Base-by-base conservation (phyloP, 345 rosid genomes). In the Heritiera fomes region DNA sequence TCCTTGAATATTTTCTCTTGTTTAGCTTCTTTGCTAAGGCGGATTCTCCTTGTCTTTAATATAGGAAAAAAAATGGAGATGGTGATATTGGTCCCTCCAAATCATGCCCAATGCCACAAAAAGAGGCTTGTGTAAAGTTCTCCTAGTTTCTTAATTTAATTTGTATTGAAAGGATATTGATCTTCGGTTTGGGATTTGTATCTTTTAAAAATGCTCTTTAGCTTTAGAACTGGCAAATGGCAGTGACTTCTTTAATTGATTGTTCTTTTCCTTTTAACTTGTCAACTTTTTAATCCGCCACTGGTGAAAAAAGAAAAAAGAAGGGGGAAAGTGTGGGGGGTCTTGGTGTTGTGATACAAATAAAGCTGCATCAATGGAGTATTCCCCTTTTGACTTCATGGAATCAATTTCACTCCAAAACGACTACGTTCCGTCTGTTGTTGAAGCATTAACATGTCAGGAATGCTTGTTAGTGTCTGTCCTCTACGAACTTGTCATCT, bases 61-160 rank as follows among this genome's bases (percentile, higher is more conserved):
- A 45, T 62, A 75, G 77, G 53, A 61, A 41, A 59, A 32, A 28
- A n/a, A 55, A 15, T 28, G 53, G 10, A 45, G 68, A 61, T 45
- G 68, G 20, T 59, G 58, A 62, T 75, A 23, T 7, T 23, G 56
- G 15, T 59, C 52, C 23, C 14, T 23, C 56, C 18, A 75, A 75
- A 62, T 60, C 67, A 43, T 47, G 55, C 7, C 56, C 78, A 45
- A 2, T 28, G 78, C 78, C 69, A 40, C 30, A 12, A 14, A 58
- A 75, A 59, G 61, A 13, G 78, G 78, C 61, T 41, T 68, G 34
- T n/a, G 43, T 34, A 45, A 17, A 15, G 8, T 1, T 3, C 12
- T 41, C 41, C 28, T 58, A 58, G 30, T 58, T 58, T 58, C 11
- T 58, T 58, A 7, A 59, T 59, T 60, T 60, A 8, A 23, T 28